A percentile compares a stretch with the other conserved stretches of the same genome.
Conservation (phyloP, 768 basidiomycete genomes). For the Sistotremastrum niveocremeum region DNA sequence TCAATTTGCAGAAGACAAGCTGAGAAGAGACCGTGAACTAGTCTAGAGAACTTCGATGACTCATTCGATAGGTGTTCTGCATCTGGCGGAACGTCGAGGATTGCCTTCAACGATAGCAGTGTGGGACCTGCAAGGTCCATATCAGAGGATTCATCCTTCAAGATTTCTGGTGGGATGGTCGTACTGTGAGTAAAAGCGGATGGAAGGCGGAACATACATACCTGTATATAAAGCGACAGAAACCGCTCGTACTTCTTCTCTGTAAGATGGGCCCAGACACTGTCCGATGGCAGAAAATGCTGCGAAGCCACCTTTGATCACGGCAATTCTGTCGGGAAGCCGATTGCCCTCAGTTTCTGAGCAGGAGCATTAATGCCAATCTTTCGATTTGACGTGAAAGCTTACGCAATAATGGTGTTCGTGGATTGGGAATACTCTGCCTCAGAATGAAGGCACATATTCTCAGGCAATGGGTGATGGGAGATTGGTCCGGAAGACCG, state of each 20-base stretch:
- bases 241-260: slow-evolving; percentile 69
- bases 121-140: slow-evolving; percentile 72
- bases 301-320: slow-evolving; percentile 51
- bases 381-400: slow-evolving; percentile 7
- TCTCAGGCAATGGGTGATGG: slow-evolving; percentile 56
- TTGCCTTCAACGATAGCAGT: slow-evolving; percentile 61
- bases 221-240: slow-evolving; percentile 71
- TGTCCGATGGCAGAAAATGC: slow-evolving; percentile 48
- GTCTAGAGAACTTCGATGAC: slow-evolving; percentile 38
- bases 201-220: slow-evolving; percentile 18
- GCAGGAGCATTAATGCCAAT: not conserved
- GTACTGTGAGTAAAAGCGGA: not conserved
- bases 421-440: slow-evolving; percentile 47
- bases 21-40: slow-evolving; percentile 74
- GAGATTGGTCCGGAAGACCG: slow-evolving; percentile 14
- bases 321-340: slow-evolving; percentile 39
- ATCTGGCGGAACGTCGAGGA: slow-evolving; percentile 43
- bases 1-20: slow-evolving; percentile 78
- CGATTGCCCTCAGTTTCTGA: slow-evolving; percentile 32
- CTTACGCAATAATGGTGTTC: slow-evolving; percentile 39
- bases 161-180: slow-evolving; percentile 37
- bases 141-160: slow-evolving; percentile 76
- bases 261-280: slow-evolving; percentile 36
- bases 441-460: slow-evolving; percentile 75
- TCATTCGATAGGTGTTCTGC: slow-evolving; percentile 22